These are phyloP conservation scores for Penicillium samsonianum DNA, from an alignment of 495 filamentous ascomycete species.

Conservation along the genomic window DNA sequence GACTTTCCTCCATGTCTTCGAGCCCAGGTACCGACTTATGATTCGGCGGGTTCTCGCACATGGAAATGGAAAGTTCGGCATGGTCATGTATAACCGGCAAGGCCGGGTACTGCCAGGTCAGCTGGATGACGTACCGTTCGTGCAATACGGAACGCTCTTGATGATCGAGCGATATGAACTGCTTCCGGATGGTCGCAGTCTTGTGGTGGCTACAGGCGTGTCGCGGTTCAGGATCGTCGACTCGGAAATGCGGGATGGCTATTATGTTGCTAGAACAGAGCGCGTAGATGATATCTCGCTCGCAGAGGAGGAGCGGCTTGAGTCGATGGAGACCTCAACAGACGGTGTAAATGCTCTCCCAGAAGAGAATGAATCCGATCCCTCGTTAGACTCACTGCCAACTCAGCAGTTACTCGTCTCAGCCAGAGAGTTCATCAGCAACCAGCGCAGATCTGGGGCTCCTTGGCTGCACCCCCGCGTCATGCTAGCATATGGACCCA, in stretches of 20 bases:
- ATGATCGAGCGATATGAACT: conserved; percentile 70
- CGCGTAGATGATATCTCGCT: conserved; percentile 77
- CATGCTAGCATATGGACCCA: conserved; percentile 71
- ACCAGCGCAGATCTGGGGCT: conserved; percentile 64
- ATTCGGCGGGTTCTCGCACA: conserved; percentile 73
- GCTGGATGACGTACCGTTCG: conserved; percentile 59
- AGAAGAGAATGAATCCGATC: conserved; percentile 21
- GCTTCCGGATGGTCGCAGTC: conserved; percentile 76
- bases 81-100: conserved; percentile 70
- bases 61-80: conserved; percentile 74
- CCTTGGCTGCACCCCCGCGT: conserved; percentile 73
- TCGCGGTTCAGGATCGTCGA: conserved; percentile 72
- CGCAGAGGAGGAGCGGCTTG: conserved; percentile 74
- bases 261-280: conserved; percentile 71
- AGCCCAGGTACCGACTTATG: conserved; percentile 87
- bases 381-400: conserved; percentile 59
- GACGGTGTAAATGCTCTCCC: conserved; percentile 19
- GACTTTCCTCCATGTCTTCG: conserved; percentile 86
- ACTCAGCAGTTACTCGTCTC: conserved; percentile 68
- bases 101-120: conserved; percentile 54
- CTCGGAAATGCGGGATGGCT: conserved; percentile 69
- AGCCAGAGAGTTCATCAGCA: conserved; percentile 63
- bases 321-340: conserved; percentile 58
- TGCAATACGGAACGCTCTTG: conserved; percentile 76
- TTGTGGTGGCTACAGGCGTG: conserved; percentile 73